Conservation (phyloP, 108 stramenopile genomes). For the Schizochytrium sp. region DNA sequence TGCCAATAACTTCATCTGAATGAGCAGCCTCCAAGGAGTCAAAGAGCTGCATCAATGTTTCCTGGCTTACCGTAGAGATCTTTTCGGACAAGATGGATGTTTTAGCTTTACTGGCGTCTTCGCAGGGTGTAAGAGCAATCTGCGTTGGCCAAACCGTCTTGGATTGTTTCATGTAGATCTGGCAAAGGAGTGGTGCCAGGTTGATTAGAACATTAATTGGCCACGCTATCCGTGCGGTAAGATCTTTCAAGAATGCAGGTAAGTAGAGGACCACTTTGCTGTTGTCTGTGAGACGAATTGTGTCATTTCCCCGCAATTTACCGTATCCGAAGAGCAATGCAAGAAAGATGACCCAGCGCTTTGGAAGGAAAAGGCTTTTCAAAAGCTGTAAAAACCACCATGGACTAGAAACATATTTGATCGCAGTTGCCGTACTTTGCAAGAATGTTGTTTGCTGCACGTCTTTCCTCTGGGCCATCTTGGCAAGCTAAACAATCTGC, state of each 20-base stretch:
- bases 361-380: not conserved
- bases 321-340: not conserved
- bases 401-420: not conserved
- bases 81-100: not conserved
- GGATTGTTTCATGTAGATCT: not conserved
- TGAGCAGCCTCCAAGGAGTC: not conserved
- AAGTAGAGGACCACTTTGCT: not conserved
- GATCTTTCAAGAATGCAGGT: not conserved
- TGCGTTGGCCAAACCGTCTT: not conserved
- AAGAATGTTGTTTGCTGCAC: too few species aligned
- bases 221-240: not conserved
- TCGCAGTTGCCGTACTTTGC: too few species aligned
- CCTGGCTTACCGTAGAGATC: not conserved
- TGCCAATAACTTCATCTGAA: not conserved
- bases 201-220: not conserved
- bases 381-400: conserved; percentile 1
- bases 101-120: not conserved
- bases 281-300: not conserved
- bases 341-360: not conserved
- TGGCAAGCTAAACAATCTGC: not conserved
- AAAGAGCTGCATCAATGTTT: not conserved
- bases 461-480: not conserved
- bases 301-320: not conserved
- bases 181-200: not conserved
- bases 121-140: not conserved